Percentiles rank a stretch among this genome's conserved stretches.
Conservation (phyloP, 2,329 filamentous ascomycete species). For the Ceratocystis variospora region DNA sequence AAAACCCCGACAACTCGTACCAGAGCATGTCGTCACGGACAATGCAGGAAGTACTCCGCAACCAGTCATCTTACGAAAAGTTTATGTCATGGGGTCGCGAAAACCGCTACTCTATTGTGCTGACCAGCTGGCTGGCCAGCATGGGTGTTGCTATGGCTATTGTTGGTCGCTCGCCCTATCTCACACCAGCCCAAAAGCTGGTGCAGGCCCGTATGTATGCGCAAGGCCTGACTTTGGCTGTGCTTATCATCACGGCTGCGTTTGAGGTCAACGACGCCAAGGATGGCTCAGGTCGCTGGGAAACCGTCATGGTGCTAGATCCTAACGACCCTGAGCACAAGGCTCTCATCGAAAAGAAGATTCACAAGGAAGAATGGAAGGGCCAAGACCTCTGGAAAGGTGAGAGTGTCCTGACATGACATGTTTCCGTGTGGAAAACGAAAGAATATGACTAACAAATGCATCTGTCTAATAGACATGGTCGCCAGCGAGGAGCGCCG, state of each 20-base stretch:
- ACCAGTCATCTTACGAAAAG: conserved; percentile 45
- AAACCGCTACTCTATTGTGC: conserved; percentile 79
- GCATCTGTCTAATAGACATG: conserved; percentile 47
- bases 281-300: conserved; percentile 63
- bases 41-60: conserved; percentile 38
- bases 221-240: conserved; percentile 73
- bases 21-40: conserved; percentile 47
- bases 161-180: conserved; percentile 63
- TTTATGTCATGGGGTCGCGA: conserved; percentile 59
- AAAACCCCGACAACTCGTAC: conserved; percentile 56
- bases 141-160: conserved; percentile 63
- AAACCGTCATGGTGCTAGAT: conserved; percentile 69
- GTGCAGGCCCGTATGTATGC: conserved; percentile 93
- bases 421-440: neutral
- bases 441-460: conserved; percentile 16
- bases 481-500: conserved; percentile 63
- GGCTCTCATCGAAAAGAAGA: conserved; percentile 69
- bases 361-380: conserved; percentile 75
- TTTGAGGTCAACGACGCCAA: conserved; percentile 70
- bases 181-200: conserved; percentile 68
- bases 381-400: conserved; percentile 90
- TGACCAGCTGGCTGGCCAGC: conserved; percentile 64
- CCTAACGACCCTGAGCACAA: conserved; percentile 72
- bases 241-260: conserved; percentile 66
- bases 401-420: conserved; percentile 28